Base-by-base conservation (phyloP, 2,329 filamentous ascomycete genomes). In the Myriosclerotinia duriaeana region DNA sequence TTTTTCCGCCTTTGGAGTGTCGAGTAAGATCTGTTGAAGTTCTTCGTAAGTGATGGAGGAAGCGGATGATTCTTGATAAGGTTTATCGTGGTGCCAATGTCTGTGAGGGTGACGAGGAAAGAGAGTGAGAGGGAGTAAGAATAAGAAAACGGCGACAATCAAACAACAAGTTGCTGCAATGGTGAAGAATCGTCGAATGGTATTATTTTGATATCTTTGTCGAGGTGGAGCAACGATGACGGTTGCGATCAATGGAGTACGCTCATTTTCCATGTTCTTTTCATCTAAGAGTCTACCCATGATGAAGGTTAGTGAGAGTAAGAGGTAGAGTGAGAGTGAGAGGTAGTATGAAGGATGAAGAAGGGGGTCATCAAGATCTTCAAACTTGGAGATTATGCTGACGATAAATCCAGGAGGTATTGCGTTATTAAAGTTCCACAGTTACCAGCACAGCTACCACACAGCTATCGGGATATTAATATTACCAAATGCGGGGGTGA, bases 181-280 rank as follows among this genome's bases (percentile, higher is more conserved):
- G 53, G 86, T 89, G 75, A 87, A 91, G 76, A 89, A 86, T 67
- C 87, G 85, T 61, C 89, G 87, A 55, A 88, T 76, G 38, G 83
- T 84, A 70, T 84, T 81, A 71, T 89, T 86, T 54, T 80, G 80
- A 72, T 88, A 88, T 71, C 87, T 81, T 70, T 78, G 80, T 72
- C 80, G 80, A 68, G 80, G 79, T 69, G 83, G 77, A 67, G 81
- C 81, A 71, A 88, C 80, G 22, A 75, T 82, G 67, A 91, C 85
- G 62, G 84, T 87, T 72, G 87, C 82, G 69, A 92, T 83, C 72
- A 92, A 82, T 67, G 89, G 89, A 61, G 88, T 90, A 66, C 80
- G 81, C 79, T 92, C 75, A 58, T 72, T 65, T 58, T 50, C 26
- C 48, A 53, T 61, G 0, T n/a, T 36, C 53, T 63, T 40, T 67